Base-by-base conservation (phyloP, 2,329 filamentous ascomycete species). In the Pleoardoris graminearum region DNA sequence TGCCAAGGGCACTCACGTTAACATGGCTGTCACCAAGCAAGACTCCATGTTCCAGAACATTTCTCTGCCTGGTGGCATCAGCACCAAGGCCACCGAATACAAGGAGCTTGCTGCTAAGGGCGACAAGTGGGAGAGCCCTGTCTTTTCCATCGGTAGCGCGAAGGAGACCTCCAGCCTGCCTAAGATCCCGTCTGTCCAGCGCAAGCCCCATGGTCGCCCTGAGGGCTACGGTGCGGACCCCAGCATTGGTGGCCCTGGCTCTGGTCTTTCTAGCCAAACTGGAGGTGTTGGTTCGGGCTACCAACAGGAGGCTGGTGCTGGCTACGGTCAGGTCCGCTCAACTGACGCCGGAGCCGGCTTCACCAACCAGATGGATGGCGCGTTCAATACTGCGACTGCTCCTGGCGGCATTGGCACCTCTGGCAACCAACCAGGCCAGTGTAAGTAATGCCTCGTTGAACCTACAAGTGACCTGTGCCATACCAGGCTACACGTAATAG, bases 1-100 rank as follows among this genome's bases (percentile, higher is more conserved):
- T 47, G 57, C 74, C 53, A 78, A 84, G 45, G 85, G 89, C 64
- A 90, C 85, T 70, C 85, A 88, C 76, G 85, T 92, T 73, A 94
- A 95, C 72, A 78, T 92, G 38, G 88, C 89, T n/a, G 79, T 92
- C 59, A 95, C 91, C 35, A 85, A 91, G 76, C 84, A 96, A 62
- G 90, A 97, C 69, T 92, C 89, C 60, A 90, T 97, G 60, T 96
- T 99, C 86, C 88, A 90, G 68, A 80, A 93, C 70, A 87, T 99
- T 69, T 82, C 86, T 51, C 81, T 99, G 5, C 91, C 92, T 22
- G 89, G 89, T 27, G 92, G 91, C 50, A 93, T 97, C 72, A 94
- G 89, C 63, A 87, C 85, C 78, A 97, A 96, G 84, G 92, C 93
- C 8, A 95, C 90, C 21, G 91, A 96, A 75, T 97, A 95, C 82